Evolutionary conservation across 768 basidiomycete species (phyloP).

Genomic region (Hygrophoropsis aurantiaca): DNA sequence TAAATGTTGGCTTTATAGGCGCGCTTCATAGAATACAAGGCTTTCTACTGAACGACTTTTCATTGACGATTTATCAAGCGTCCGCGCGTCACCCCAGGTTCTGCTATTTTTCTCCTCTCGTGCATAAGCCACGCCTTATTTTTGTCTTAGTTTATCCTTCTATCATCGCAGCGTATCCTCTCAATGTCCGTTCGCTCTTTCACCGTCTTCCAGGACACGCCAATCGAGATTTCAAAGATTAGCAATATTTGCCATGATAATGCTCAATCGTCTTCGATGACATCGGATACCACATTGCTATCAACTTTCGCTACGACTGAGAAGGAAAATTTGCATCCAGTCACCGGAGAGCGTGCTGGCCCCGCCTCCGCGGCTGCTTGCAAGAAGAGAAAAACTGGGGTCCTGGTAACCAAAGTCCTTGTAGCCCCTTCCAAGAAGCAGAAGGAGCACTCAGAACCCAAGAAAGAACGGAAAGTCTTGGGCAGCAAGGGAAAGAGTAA

Average conservation of each 20-base stretch:
- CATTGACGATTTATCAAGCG: constrained; percentile 33
- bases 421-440: constrained; percentile 42
- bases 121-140: not conserved
- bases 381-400: constrained; percentile 68
- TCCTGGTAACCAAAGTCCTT: constrained; percentile 54
- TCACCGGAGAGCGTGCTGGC: constrained; percentile 64
- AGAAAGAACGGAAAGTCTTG: constrained; percentile 59
- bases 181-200: constrained; percentile 60
- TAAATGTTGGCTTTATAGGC: constrained; percentile 27
- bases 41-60: constrained; percentile 16
- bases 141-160: constrained; percentile 4
- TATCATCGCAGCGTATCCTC: constrained; percentile 10
- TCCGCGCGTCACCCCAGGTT: constrained; percentile 14
- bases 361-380: constrained; percentile 31
- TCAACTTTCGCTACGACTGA: constrained; percentile 45
- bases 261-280: constrained; percentile 16
- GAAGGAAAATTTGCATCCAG: constrained; percentile 79
- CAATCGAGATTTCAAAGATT: constrained; percentile 33
- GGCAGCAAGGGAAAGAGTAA: constrained; percentile 22
- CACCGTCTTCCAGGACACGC: constrained; percentile 63
- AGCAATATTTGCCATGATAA: constrained; percentile 26
- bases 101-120: constrained; percentile 1
- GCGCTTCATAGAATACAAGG: not conserved
- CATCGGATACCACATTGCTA: constrained; percentile 31
- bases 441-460: constrained; percentile 46